Percentiles rank a stretch among this genome's conserved stretches.
Conservation (phyloP, 768 basidiomycete genomes). For the Leucogyrophana mollusca region DNA sequence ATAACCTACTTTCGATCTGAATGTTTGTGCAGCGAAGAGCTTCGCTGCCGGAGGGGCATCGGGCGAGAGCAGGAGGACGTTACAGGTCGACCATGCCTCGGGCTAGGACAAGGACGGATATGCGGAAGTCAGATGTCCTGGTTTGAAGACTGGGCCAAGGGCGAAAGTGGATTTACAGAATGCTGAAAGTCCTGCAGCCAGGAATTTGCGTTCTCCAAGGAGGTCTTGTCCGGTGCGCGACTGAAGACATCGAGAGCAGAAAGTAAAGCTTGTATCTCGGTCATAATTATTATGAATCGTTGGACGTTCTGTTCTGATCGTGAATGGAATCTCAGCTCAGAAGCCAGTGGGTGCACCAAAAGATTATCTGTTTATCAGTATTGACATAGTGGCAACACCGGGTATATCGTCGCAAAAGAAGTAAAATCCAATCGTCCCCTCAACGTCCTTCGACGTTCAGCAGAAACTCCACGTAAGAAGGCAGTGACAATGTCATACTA, state of each 20-base stretch:
- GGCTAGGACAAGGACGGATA: conserved; percentile 71
- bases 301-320: no score
- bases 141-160: conserved; percentile 55
- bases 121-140: conserved; percentile 66
- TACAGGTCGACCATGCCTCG: conserved; percentile 96
- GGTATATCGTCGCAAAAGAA: conserved; percentile 25
- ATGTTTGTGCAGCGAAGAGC: conserved; percentile 95
- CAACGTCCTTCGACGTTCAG: conserved; percentile 17
- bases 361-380: conserved; percentile 28
- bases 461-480: conserved; percentile 30
- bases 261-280: conserved; percentile 68
- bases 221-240: conserved; percentile 76
- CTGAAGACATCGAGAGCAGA: conserved; percentile 79
- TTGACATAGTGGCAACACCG: conserved; percentile 32
- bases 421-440: conserved; percentile 24
- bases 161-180: conserved; percentile 89
- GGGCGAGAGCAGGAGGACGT: conserved; percentile 80
- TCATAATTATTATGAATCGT: conserved; percentile 39
- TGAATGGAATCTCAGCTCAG: background rate
- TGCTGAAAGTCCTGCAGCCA: conserved; percentile 99
- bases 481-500: conserved; percentile 46
- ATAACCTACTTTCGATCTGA: conserved; percentile 81
- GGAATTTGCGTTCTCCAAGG: conserved; percentile 84
- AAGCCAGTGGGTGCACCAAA: background rate
- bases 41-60: conserved; percentile 80